Base-by-base conservation (phyloP, 2,329 filamentous ascomycete genomes). In the Microcera coccophila region DNA sequence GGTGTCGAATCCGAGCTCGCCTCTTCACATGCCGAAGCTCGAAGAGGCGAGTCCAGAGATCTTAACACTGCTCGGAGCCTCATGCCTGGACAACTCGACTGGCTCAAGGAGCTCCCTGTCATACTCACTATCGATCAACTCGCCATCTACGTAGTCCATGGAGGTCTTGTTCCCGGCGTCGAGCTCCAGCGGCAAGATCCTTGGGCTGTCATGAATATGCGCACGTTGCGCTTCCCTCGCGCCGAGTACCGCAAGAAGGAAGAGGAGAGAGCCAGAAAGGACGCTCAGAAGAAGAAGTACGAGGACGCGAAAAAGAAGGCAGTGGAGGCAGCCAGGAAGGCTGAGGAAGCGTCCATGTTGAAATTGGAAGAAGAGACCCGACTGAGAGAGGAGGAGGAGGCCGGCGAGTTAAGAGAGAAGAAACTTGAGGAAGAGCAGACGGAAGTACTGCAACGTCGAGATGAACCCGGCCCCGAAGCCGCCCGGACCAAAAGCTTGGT, bases 171-270 rank as follows among this genome's bases (percentile, higher is more conserved):
- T 0, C 88, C 91, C 0, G 85, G 82, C 4, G 69, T 95, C 1
- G 64, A 77, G 1, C 72, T 95, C 12, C 73, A 83, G 35, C 71
- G 76, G 39, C 91, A 84, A 54, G 76, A 96, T 63, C 85, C 90
- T 0, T 82, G 80, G 63, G 83, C 85, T 39, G 85, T 87, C 31
- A 96, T 96, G 90, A 93, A 89, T 61, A 94, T 98, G 87, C 82
- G 90, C 43, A 87, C 82, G 5, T 78, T 95, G 41, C 74, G 86
- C 53, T 74, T 72, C 51, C 68, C 82, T 5, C 62, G 60, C 21
- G 58, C 62, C 39, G 59, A 66, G 18, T 62, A 67, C 20, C 64
- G 65, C 69, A 49, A 71, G 57, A 48, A 65, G 54, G 54, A 61
- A 38, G 46, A 42, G 4, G 48, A 52, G 31, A 35, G 46, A 15